These are phyloP conservation scores for Phytophthora pinifolia DNA, from an alignment of 352 stramenopile species.

Conservation along the genomic window DNA sequence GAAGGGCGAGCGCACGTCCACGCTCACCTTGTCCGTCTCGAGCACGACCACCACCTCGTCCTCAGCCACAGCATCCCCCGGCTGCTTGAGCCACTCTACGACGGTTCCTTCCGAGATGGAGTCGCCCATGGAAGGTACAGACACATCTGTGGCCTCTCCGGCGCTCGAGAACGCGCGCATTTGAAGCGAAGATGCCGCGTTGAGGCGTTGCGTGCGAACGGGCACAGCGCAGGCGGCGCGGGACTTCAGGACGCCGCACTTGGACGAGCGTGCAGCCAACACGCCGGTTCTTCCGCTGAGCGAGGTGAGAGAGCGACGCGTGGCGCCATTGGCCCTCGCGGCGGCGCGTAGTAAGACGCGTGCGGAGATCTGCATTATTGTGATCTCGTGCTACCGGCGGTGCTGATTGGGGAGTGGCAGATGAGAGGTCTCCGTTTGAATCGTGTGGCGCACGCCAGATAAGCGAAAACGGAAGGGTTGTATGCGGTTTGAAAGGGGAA, in stretches of 20 bases:
- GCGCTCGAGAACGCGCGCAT: conserved; percentile 42
- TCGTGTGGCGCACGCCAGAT: no score
- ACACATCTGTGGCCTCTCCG: conserved; percentile 46
- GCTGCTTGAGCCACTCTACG: conserved; percentile 94
- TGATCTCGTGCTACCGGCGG: conserved; percentile 16
- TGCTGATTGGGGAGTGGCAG: conserved; percentile 24
- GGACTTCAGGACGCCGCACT: conserved; percentile 7
- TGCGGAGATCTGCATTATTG: conserved; percentile 33
- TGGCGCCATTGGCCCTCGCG: conserved; percentile 25
- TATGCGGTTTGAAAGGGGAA: no score
- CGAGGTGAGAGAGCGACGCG: conserved; percentile 22
- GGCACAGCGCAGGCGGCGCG: conserved; percentile 5
- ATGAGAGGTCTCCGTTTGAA: not conserved
- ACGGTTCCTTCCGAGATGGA: conserved; percentile 98
- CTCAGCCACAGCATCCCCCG: conserved; percentile 91
- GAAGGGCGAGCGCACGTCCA: conserved; percentile 87
- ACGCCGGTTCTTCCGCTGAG: conserved; percentile 12
- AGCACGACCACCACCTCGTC: conserved; percentile 99
- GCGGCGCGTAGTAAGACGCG: conserved; percentile 33
- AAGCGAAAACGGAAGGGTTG: no score
- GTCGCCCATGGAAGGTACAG: conserved; percentile 92
- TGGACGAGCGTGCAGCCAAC: conserved; percentile 14
- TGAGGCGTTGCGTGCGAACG: conserved; percentile 1
- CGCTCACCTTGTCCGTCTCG: conserved; percentile 98
- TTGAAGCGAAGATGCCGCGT: conserved; percentile 8